These are phyloP conservation scores for Thelonectria rubi DNA, from an alignment of 2,329 filamentous ascomycete species.

Conservation along the genomic window DNA sequence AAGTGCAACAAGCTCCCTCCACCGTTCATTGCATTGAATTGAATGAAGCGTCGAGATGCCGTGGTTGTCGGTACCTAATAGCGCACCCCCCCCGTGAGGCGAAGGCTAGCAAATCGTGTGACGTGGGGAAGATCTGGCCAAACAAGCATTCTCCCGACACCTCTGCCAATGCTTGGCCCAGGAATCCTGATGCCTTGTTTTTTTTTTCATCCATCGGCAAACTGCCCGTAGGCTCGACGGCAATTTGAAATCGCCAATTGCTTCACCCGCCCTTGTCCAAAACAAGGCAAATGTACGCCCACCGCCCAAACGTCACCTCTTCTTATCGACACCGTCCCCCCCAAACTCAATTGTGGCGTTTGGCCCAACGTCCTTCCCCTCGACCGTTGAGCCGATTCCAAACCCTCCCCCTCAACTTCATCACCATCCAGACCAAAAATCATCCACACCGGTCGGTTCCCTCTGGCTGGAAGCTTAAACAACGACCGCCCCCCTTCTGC, in stretches of 20 bases:
- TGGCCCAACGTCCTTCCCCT: background rate
- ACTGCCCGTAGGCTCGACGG: slow-evolving; percentile 8
- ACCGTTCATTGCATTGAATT: background rate
- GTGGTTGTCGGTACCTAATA: background rate
- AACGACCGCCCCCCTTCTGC: too few relatives aligned
- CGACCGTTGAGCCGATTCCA: background rate
- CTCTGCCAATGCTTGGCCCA: background rate
- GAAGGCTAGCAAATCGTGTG: slow-evolving; percentile 2
- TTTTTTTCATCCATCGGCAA: slow-evolving; percentile 14
- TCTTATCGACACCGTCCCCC: background rate
- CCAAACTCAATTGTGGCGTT: slow-evolving; percentile 1
- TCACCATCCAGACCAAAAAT: too few relatives aligned
- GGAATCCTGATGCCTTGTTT: slow-evolving; percentile 21
- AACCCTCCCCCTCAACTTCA: background rate
- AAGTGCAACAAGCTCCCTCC: background rate
- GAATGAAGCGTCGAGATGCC: background rate
- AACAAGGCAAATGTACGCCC: background rate
- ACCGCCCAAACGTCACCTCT: too few relatives aligned
- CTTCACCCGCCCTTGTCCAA: background rate
- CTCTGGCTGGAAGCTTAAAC: too few relatives aligned
- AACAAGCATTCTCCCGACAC: background rate
- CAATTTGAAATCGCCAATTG: slow-evolving; percentile 5
- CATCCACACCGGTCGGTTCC: too few relatives aligned
- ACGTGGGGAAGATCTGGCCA: slow-evolving; percentile 18
- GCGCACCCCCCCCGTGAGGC: background rate